These are phyloP conservation scores for Thelonectria rubi DNA, from an alignment of 2,329 filamentous ascomycete species.

Conservation along the genomic window DNA sequence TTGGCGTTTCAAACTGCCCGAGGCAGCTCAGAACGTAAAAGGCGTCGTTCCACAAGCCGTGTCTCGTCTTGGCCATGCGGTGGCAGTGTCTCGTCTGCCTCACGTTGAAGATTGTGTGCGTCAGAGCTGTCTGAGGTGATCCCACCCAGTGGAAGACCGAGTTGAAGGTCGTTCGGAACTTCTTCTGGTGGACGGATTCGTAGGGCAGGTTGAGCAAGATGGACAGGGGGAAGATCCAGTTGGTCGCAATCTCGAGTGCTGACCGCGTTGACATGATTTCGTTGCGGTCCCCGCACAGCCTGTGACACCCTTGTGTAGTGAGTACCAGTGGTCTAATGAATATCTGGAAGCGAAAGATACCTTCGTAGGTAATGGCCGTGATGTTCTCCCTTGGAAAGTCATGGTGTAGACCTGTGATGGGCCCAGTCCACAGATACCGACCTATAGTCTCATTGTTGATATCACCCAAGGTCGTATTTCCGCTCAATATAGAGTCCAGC, in stretches of 20 bases:
- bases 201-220: conserved; percentile 15
- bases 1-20: conserved; percentile 12
- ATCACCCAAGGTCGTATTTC: background rate
- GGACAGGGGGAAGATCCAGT: conserved; percentile 16
- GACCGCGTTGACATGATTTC: conserved; percentile 13
- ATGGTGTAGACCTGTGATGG: background rate
- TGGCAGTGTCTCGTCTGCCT: conserved; percentile 16
- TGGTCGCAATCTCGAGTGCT: conserved; percentile 12
- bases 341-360: background rate
- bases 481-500: background rate
- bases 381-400: background rate
- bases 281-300: conserved; percentile 3
- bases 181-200: conserved; percentile 15
- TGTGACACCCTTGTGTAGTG: conserved; percentile 5
- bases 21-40: conserved; percentile 18
- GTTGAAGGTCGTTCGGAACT: conserved; percentile 6
- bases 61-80: conserved; percentile 17
- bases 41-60: conserved; percentile 16
- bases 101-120: conserved; percentile 18
- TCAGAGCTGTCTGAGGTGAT: conserved; percentile 16
- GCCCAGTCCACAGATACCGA: conserved; percentile 5
- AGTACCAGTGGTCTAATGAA: no score
- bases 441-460: background rate
- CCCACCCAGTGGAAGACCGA: conserved; percentile 14
- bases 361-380: conserved; percentile 3